Percentiles rank a stretch among this genome's conserved stretches.
phyloP scores from a whole-genome alignment of 306 rosid species.

The Quercus parvula region DNA sequence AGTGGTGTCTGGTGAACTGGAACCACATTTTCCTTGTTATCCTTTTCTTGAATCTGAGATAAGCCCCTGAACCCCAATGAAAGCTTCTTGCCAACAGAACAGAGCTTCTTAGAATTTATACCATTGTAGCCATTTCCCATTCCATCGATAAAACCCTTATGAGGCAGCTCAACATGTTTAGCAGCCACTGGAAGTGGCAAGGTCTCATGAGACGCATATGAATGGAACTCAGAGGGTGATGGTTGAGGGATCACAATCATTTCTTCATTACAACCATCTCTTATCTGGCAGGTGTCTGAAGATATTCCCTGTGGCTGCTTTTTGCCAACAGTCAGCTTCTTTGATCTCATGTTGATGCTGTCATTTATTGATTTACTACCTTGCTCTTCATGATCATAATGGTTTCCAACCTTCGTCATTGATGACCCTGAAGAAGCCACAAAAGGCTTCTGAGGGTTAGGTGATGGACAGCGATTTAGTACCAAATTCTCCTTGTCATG shows the following conservation, averaged over 20 bases:
- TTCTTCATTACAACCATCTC: background rate
- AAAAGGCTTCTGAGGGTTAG: background rate
- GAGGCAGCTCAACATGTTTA: background rate
- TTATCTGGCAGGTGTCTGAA: background rate
- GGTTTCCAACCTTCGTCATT: background rate
- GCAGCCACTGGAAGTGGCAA: background rate
- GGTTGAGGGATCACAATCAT: background rate
- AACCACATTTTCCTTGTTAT: slow-evolving; percentile 25
- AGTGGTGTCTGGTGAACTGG: slow-evolving; percentile 8
- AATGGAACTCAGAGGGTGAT: background rate
- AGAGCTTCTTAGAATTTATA: slow-evolving; percentile 6
- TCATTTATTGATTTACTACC: background rate
- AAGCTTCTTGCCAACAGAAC: slow-evolving; percentile 25
- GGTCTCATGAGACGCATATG: background rate
- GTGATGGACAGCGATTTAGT: background rate
- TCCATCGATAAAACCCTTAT: background rate
- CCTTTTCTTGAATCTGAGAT: slow-evolving; percentile 8
- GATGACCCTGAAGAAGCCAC: background rate
- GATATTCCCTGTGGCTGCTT: slow-evolving; percentile 10
- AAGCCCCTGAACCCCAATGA: slow-evolving; percentile 16
- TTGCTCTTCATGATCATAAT: background rate
- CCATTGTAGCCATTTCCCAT: background rate
- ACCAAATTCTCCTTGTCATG: background rate
- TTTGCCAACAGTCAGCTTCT: background rate
- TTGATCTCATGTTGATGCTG: background rate